A percentile compares a stretch with the other conserved stretches of the same genome.
Conservation (phyloP, 108 stramenopile species). For the Skeletonema grethae region DNA sequence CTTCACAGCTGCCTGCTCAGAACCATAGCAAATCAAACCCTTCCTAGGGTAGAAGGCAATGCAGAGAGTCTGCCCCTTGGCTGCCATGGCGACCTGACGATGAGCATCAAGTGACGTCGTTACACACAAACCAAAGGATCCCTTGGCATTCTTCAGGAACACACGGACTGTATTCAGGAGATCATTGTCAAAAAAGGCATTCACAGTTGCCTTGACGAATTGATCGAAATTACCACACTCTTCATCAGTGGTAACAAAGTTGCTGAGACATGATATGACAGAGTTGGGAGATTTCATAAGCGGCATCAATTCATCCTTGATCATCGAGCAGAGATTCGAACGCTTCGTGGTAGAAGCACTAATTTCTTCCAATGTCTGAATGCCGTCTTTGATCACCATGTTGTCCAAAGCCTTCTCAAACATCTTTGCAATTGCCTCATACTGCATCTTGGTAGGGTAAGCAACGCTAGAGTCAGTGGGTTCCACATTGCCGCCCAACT, state of each 20-base stretch:
- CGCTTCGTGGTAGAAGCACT: neutral
- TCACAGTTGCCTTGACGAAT: slow-evolving; percentile 35
- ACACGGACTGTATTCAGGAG: slow-evolving; percentile 48
- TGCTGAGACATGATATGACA: neutral
- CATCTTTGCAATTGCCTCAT: slow-evolving; percentile 48
- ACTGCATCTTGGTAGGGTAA: slow-evolving; percentile 47
- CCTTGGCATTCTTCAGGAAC: slow-evolving; percentile 65
- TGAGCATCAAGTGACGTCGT: slow-evolving; percentile 66
- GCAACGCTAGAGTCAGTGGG: neutral
- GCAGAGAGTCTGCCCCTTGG: slow-evolving; percentile 26
- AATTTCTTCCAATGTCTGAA: slow-evolving; percentile 11
- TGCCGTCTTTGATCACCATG: slow-evolving; percentile 11
- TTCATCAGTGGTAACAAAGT: slow-evolving; percentile 13
- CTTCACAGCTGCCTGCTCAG: too few species aligned
- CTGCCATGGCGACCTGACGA: slow-evolving; percentile 66
- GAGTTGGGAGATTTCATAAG: neutral
- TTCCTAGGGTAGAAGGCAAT: too few species aligned
- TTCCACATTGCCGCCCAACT: slow-evolving; percentile 6
- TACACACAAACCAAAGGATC: slow-evolving; percentile 65
- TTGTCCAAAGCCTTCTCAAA: slow-evolving; percentile 56
- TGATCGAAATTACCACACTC: slow-evolving; percentile 7
- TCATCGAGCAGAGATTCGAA: neutral
- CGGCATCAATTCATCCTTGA: neutral
- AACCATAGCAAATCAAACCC: too few species aligned
- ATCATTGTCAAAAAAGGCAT: slow-evolving; percentile 77